Percentiles rank a stretch among this genome's conserved stretches.
phyloP scores from a whole-genome alignment of 2,329 filamentous ascomycete genomes.

The Phoma sp. region DNA sequence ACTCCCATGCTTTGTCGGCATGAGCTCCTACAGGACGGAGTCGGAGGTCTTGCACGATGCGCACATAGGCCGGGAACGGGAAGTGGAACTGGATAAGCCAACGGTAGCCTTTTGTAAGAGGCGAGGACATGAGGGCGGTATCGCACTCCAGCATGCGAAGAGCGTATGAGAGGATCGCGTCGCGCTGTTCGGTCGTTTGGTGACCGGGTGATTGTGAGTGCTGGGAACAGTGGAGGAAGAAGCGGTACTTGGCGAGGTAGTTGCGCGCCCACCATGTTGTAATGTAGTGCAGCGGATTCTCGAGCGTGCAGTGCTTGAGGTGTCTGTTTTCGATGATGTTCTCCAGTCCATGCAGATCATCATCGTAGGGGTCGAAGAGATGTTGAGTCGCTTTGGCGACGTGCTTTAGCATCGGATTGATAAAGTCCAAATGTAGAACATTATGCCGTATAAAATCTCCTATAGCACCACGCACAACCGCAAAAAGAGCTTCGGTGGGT shows the following conservation, averaged over 20 bases:
- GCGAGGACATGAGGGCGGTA: slow-evolving; percentile 53
- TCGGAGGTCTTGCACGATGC: slow-evolving; percentile 53
- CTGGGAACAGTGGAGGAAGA: slow-evolving; percentile 58
- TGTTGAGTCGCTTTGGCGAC: slow-evolving; percentile 39
- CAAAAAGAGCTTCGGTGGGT: slow-evolving; percentile 62
- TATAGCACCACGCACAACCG: slow-evolving; percentile 57
- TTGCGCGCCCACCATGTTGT: slow-evolving; percentile 55
- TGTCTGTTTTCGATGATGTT: slow-evolving; percentile 50
- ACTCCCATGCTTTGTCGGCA: slow-evolving; percentile 51
- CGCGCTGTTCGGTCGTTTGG: slow-evolving; percentile 30
- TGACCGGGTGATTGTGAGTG: slow-evolving; percentile 16
- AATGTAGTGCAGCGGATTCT: slow-evolving; percentile 50
- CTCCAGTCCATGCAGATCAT: slow-evolving; percentile 46
- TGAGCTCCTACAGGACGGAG: slow-evolving; percentile 44
- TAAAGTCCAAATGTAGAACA: slow-evolving; percentile 56
- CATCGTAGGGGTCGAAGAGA: slow-evolving; percentile 18
- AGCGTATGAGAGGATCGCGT: slow-evolving; percentile 41
- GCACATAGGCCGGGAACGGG: slow-evolving; percentile 58
- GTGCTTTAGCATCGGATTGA: slow-evolving; percentile 51
- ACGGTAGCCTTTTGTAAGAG: slow-evolving; percentile 49
- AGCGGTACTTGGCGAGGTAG: slow-evolving; percentile 56
- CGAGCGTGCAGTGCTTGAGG: slow-evolving; percentile 38
- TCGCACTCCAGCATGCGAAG: slow-evolving; percentile 55
- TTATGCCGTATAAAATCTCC: slow-evolving; percentile 50
- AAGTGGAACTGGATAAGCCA: slow-evolving; percentile 57